A percentile compares a stretch with the other conserved stretches of the same genome.
Evolutionary conservation across 805 yeast genomes (phyloP).

Genomic region (Myxozyma udenii): DNA sequence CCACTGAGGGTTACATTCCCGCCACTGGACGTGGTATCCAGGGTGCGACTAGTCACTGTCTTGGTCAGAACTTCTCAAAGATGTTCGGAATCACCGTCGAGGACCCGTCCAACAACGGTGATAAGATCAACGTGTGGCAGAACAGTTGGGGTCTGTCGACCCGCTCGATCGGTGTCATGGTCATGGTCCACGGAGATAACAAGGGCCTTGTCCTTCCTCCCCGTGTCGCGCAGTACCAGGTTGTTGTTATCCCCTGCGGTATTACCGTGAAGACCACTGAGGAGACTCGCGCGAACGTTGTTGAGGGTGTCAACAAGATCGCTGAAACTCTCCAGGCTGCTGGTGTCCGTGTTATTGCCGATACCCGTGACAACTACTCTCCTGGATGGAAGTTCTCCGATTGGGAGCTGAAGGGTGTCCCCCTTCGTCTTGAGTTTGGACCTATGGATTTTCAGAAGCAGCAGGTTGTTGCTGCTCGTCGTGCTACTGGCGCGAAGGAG

Average conservation of each 20-base stretch:
- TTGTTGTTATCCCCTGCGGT: conserved; percentile 92
- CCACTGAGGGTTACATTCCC: conserved; percentile 94
- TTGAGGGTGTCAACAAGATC: conserved; percentile 64
- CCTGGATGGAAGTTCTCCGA: conserved; percentile 99
- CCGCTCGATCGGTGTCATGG: conserved; percentile 98
- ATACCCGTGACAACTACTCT: conserved; percentile 88
- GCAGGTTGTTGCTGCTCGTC: conserved; percentile 85
- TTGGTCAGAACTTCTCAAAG: conserved; percentile 97
- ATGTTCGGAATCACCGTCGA: conserved; percentile 96
- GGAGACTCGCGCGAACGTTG: conserved; percentile 68
- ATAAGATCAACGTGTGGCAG: conserved; percentile 86
- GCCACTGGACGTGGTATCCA: conserved; percentile 99
- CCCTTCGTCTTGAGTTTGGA: conserved; percentile 90
- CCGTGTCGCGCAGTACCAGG: conserved; percentile 89
- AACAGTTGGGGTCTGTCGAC: conserved; percentile 99
- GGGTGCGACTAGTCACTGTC: conserved; percentile 97
- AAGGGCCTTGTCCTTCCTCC: conserved; percentile 98
- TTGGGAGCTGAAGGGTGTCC: conserved; percentile 94
- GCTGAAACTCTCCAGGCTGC: conserved; percentile 58
- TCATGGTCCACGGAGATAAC: conserved; percentile 97
- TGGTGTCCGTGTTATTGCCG: conserved; percentile 76
- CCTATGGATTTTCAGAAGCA: conserved; percentile 86
- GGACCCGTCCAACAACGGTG: conserved; percentile 76
- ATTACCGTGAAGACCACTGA: conserved; percentile 79
- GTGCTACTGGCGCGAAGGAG: conserved; percentile 80